Evolutionary conservation across 2,329 filamentous ascomycete species (phyloP), one percentile per base, ranked within the genome.

Genomic region (Aspergillus fructus): DNA sequence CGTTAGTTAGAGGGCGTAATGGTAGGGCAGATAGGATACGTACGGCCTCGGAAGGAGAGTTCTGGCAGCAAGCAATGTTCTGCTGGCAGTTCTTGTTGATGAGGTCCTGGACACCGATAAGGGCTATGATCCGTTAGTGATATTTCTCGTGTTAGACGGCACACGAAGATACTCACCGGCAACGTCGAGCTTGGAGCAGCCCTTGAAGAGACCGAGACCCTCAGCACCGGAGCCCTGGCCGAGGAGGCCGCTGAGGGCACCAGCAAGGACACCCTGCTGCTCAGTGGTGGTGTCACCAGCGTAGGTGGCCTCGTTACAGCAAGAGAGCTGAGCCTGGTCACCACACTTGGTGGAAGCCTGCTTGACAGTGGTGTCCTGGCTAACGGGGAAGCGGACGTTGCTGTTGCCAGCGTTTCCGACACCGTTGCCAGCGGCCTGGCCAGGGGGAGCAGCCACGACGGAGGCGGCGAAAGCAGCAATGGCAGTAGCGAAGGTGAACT

Each of bases 61-160:
- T 67, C 72, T 74, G 71, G 71, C 72, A 74, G 59, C 72, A 74
- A 52, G 72, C 71, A 64, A 74, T 73, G 71, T 74, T 74, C 66
- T 72, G 68, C 69, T 74, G 69, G 72, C 72, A 74, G 64, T 74
- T 63, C 68, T 70, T 62, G 71, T 71, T 73, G 69, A 73, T 52
- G 34, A 74, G 55, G 23, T 74, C 72, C 64, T 69, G 63, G 51
- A 71, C 15, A 52, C 60, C 57, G 43, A 73, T 49, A 53, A 74
- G 62, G 55, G 73, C 51, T 59, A 61, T 51, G 60, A 69, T 63
- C 68, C 21, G 50, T 17, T 17, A 8, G n/a, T 9, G 30, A 24
- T 9, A 4, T 21, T 15, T 5, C 27, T 4, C 6, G 12, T 8
- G 11, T 19, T 7, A 4, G 23, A 23, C 8, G 3, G 4, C 27